phyloP scores from a whole-genome alignment of 306 rosid species.

The Cucumis melo region DNA sequence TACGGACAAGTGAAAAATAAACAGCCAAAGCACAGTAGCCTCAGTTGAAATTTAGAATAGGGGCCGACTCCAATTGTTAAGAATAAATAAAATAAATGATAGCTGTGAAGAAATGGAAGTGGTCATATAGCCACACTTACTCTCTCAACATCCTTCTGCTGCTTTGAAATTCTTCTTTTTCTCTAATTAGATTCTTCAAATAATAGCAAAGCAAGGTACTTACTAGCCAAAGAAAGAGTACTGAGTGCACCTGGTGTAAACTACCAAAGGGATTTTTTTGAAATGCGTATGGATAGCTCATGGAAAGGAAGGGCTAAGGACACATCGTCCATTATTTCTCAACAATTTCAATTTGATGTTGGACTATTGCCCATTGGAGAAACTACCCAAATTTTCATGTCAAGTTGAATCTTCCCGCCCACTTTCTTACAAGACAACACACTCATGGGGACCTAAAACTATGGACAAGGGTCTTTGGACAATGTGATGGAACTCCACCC shows the following conservation, averaged over 20 bases:
- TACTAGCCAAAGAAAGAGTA: not conserved
- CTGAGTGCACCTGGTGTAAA: too few relatives aligned
- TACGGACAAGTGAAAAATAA: not conserved
- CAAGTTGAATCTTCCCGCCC: not conserved
- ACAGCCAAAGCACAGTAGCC: not conserved
- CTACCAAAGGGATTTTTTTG: too few relatives aligned
- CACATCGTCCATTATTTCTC: not conserved
- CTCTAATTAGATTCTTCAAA: not conserved
- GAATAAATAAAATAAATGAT: not conserved
- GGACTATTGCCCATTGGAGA: not conserved
- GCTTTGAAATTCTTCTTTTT: not conserved
- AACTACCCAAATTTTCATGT: not conserved
- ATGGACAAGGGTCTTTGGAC: not conserved
- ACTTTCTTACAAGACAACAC: not conserved
- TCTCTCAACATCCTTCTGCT: not conserved
- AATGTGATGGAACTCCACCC: too few relatives aligned
- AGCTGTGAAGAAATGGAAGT: not conserved
- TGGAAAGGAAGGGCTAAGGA: too few relatives aligned
- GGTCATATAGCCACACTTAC: not conserved
- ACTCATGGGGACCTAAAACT: not conserved
- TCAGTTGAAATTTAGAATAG: not conserved
- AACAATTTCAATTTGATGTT: not conserved
- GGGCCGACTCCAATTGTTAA: not conserved
- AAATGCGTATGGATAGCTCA: too few relatives aligned
- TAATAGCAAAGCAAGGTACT: not conserved